These are phyloP conservation scores for Moesziomyces sp. DNA, from an alignment of 1,284 basidiomycete species.

Conservation along the genomic window DNA sequence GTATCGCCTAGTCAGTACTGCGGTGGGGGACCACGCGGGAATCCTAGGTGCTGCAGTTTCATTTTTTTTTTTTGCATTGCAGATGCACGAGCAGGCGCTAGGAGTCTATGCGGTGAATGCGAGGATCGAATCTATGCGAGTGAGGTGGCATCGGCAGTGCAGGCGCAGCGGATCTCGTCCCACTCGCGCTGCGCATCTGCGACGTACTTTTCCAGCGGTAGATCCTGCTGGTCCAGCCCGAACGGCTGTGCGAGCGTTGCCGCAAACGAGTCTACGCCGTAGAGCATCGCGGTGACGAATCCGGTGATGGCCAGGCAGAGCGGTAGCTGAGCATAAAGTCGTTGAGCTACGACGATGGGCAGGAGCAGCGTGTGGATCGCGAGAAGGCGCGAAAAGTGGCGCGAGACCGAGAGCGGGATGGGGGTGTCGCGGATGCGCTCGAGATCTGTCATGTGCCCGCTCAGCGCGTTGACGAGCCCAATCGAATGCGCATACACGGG, in stretches of 20 bases:
- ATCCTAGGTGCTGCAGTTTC: slow-evolving; percentile 75
- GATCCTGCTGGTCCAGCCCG: slow-evolving; percentile 38
- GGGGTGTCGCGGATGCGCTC: slow-evolving; percentile 48
- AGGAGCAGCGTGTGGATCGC: slow-evolving; percentile 31
- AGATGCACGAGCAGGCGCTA: too few species aligned
- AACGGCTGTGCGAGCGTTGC: slow-evolving; percentile 42
- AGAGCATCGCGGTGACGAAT: slow-evolving; percentile 43
- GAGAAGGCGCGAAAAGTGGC: slow-evolving; percentile 31
- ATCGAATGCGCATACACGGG: slow-evolving; percentile 46
- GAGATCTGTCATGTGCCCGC: slow-evolving; percentile 40
- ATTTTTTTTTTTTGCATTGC: too few species aligned
- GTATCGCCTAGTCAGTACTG: slow-evolving; percentile 82
- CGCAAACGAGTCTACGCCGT: slow-evolving; percentile 44
- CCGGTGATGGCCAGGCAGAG: slow-evolving; percentile 12
- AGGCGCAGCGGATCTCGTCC: slow-evolving; percentile 11
- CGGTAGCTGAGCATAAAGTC: slow-evolving; percentile 16
- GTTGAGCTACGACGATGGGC: slow-evolving; percentile 36
- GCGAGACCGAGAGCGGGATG: slow-evolving; percentile 37
- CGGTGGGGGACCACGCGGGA: slow-evolving; percentile 83
- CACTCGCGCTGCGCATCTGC: slow-evolving; percentile 33
- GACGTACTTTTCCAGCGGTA: slow-evolving; percentile 38
- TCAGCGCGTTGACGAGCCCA: slow-evolving; percentile 40
- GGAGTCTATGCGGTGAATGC: too few species aligned
- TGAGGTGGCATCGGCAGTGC: not conserved
- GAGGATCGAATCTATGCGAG: too few species aligned